Evolutionary conservation across 2,329 filamentous ascomycete genomes (phyloP).

Genomic region (Cryphonectria nitschkei): DNA sequence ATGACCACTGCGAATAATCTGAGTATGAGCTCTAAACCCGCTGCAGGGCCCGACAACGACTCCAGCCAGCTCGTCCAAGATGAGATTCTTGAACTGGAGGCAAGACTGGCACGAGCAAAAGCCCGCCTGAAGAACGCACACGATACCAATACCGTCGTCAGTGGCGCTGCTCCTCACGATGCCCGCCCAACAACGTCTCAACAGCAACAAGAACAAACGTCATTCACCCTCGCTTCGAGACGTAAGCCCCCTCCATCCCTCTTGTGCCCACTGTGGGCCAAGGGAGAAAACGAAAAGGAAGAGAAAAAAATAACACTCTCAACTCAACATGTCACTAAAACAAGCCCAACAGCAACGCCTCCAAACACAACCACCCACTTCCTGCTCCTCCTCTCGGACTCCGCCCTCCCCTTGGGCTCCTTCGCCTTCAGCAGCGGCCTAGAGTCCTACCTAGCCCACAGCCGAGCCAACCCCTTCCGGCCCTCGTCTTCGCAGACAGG

Average conservation of each 20-base stretch:
- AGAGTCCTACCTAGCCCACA: slow-evolving; percentile 80
- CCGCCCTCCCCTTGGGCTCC: slow-evolving; percentile 79
- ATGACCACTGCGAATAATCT: neutral
- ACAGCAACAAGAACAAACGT: slow-evolving; percentile 4
- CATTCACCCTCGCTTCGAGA: neutral
- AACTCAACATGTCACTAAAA: slow-evolving; percentile 21
- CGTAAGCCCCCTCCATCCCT: neutral
- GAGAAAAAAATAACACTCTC: neutral
- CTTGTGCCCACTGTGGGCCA: neutral
- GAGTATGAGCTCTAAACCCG: slow-evolving; percentile 19
- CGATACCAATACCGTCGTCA: slow-evolving; percentile 34
- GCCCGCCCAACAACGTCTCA: slow-evolving; percentile 28
- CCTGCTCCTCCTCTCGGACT: slow-evolving; percentile 78
- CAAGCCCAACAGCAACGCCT: slow-evolving; percentile 3
- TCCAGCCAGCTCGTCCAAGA: slow-evolving; percentile 40
- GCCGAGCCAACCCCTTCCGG: slow-evolving; percentile 37
- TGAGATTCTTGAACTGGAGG: slow-evolving; percentile 64
- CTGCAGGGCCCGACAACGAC: neutral
- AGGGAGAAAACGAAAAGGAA: too few species aligned
- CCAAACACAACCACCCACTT: slow-evolving; percentile 58
- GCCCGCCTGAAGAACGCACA: slow-evolving; percentile 45
- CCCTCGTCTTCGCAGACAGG: neutral
- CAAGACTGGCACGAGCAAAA: slow-evolving; percentile 46
- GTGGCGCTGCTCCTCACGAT: slow-evolving; percentile 30
- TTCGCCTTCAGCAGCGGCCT: slow-evolving; percentile 85